Evolutionary conservation across 192 early-diverging fungal genomes (phyloP).

Genomic region (Coemansia sp.): DNA sequence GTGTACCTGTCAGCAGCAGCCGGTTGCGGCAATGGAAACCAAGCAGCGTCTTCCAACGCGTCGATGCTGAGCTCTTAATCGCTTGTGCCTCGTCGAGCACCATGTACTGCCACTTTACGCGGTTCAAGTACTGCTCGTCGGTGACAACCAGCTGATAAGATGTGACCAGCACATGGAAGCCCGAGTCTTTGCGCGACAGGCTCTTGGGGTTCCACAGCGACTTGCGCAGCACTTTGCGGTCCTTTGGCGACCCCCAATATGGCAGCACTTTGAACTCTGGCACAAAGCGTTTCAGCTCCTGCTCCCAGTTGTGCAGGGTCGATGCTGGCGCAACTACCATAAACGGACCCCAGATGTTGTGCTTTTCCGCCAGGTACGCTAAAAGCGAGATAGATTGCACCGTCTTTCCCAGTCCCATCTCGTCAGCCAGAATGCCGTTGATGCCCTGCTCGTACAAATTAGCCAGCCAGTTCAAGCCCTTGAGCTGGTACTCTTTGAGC

Average conservation of each 20-base stretch:
- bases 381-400: constrained; percentile 95
- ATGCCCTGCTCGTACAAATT: constrained; percentile 93
- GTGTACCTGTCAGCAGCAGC: constrained; percentile 92
- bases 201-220: constrained; percentile 65
- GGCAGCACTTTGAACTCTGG: constrained; percentile 82
- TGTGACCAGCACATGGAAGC: constrained; percentile 88
- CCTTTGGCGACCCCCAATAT: constrained; percentile 88
- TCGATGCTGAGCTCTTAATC: constrained; percentile 91
- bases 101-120: constrained; percentile 95
- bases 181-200: constrained; percentile 69
- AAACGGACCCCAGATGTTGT: constrained; percentile 79
- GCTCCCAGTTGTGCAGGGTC: constrained; percentile 94
- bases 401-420: constrained; percentile 98
- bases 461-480: constrained; percentile 97
- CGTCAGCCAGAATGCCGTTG: constrained; percentile 97
- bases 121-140: constrained; percentile 78
- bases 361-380: constrained; percentile 86
- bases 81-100: constrained; percentile 80
- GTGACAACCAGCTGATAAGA: constrained; percentile 82
- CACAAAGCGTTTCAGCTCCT: constrained; percentile 88
- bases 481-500: constrained; percentile 94
- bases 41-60: constrained; percentile 88
- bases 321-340: constrained; percentile 95
- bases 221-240: constrained; percentile 65
- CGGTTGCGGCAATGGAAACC: constrained; percentile 82